Conservation (phyloP, 352 stramenopile genomes). For the Pythium diclinum region DNA sequence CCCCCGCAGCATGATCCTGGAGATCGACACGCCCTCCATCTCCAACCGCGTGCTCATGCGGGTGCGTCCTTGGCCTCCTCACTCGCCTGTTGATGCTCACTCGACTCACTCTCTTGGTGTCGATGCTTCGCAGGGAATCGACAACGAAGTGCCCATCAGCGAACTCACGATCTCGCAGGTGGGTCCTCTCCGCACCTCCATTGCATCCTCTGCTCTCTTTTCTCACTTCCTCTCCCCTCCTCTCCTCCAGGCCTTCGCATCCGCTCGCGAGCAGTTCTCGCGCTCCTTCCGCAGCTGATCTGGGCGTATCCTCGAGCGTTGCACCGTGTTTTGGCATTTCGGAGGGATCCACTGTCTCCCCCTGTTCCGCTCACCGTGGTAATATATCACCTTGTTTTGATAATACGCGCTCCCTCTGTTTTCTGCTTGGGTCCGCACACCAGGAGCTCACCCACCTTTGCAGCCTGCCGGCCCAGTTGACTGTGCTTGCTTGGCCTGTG, state of each 20-base stretch:
- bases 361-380: constrained; percentile 13
- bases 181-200: background rate
- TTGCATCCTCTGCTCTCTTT: background rate
- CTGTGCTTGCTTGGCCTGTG: constrained; percentile 6
- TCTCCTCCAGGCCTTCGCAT: constrained; percentile 66
- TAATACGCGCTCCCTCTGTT: constrained; percentile 17
- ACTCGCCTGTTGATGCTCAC: background rate
- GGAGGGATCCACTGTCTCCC: background rate
- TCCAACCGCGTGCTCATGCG: constrained; percentile 91
- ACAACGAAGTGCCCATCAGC: constrained; percentile 84
- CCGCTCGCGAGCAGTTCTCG: constrained; percentile 84
- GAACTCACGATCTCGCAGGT: constrained; percentile 88
- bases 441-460: background rate
- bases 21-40: constrained; percentile 86
- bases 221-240: background rate
- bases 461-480: background rate
- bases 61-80: constrained; percentile 37
- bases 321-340: constrained; percentile 22
- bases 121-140: constrained; percentile 55
- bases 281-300: constrained; percentile 83
- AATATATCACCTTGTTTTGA: constrained; percentile 32
- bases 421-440: constrained; percentile 25
- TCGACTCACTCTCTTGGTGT: constrained; percentile 13
- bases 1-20: constrained; percentile 73
- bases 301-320: background rate